Evolutionary conservation across 345 rosid genomes (phyloP), one percentile per base, ranked within the genome.

Genomic region (Pistacia vera): DNA sequence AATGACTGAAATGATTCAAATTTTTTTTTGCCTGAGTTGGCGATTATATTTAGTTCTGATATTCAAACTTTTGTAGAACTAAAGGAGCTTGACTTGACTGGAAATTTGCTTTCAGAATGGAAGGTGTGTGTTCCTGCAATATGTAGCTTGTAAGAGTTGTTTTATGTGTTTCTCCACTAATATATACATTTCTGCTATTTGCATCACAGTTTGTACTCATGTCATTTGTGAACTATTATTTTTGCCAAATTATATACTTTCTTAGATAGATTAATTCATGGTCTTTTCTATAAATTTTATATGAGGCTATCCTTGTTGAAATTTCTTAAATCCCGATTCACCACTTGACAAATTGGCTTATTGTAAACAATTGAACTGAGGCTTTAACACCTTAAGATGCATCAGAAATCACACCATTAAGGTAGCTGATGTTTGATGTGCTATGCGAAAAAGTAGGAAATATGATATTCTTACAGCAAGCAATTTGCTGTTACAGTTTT

Each of bases 41-140:
- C 3, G 16, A 33, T 54, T 63, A 51, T 65, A 36, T 30, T n/a
- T 12, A 18, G 64, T 59, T 58, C 25, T 56, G 30, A 57, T 63
- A 44, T n/a, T 63, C 35, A 18, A 35, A 73, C 63, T 72, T 79
- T 83, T 77, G 30, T 82, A 95, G 99, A 84, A 84, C 75, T 93
- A 63, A 87, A 90, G 87, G 89, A 88, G 84, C 88, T 96, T 66
- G 99, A 96, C 84, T 85, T 93, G 82, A 90, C 92, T 17, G 99
- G 98, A 82, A 96, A 96, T 86, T 89, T 96, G 83, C 88, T 96
- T 75, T 86, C 87, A 30, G 88, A 92, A 69, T 96, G 98, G 98
- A 87, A 91, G 98, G 99, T 93, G 68, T 62, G 68, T 73, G 28
- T 61, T 49, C 48, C 60, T 67, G 58, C 74, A 48, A 67, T 51